Percentiles rank a stretch among this genome's conserved stretches.
These are phyloP conservation scores for Phytopythium kandeliae DNA, from an alignment of 352 stramenopile genomes.

Conservation along the genomic window DNA sequence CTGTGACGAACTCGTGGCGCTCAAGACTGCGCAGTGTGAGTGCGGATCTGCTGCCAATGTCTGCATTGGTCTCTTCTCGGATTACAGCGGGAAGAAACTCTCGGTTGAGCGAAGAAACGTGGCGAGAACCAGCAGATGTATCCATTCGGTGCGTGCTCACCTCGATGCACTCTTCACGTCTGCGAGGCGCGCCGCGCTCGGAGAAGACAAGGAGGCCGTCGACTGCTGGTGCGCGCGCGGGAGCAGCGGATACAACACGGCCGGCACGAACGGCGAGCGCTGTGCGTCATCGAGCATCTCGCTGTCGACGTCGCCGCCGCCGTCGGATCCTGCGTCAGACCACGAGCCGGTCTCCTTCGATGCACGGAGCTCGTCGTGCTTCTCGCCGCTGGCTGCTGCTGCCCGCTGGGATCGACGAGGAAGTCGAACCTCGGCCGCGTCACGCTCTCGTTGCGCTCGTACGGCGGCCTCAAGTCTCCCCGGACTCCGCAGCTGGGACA, in stretches of 20 bases:
- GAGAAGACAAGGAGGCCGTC: neutral
- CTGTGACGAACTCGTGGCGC: no score
- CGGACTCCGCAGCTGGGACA: slow-evolving; percentile 16
- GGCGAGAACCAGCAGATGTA: neutral
- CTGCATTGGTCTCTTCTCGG: no score
- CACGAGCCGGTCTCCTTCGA: slow-evolving; percentile 2
- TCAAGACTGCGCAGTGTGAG: no score
- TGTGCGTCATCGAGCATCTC: slow-evolving; percentile 19
- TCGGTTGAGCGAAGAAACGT: no score
- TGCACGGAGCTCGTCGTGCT: slow-evolving; percentile 26
- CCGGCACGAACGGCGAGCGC: slow-evolving; percentile 40
- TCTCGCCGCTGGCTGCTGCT: slow-evolving; percentile 14
- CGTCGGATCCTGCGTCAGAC: slow-evolving; percentile 5
- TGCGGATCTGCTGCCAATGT: no score
- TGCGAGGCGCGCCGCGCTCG: neutral
- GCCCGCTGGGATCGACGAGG: no score
- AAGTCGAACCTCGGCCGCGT: slow-evolving; percentile 3
- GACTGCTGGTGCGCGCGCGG: slow-evolving; percentile 20
- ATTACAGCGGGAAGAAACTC: no score
- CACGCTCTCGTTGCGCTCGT: slow-evolving; percentile 16
- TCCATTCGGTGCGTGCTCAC: no score
- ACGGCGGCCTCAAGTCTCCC: slow-evolving; percentile 29
- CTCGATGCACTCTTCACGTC: neutral
- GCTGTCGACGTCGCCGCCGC: slow-evolving; percentile 11
- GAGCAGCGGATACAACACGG: slow-evolving; percentile 57